Conservation (phyloP, 2,329 filamentous ascomycete genomes). For the Cordyceps javanica region DNA sequence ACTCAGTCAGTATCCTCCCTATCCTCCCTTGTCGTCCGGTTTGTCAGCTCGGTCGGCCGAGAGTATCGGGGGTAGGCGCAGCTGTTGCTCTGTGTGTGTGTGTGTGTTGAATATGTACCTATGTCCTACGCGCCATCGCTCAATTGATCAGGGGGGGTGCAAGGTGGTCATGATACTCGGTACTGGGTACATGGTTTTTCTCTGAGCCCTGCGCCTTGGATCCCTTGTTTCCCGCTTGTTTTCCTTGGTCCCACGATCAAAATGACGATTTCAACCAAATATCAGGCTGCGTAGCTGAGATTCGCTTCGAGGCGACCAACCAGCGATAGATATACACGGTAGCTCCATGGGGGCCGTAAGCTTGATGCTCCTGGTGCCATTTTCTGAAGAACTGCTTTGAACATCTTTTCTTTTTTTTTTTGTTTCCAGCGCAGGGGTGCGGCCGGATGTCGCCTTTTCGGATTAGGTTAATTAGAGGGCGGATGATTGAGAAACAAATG, state of each 20-base stretch:
- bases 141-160: neutral
- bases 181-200: no score
- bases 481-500: no score
- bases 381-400: neutral
- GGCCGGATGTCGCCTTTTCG: no score
- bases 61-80: no score
- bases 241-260: neutral
- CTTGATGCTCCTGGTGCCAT: neutral
- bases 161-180: no score
- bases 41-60: neutral
- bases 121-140: no score
- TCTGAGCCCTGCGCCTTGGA: neutral
- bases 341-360: neutral
- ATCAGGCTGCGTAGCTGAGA: conserved; percentile 6
- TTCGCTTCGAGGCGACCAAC: conserved; percentile 1
- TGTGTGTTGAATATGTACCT: neutral
- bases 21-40: no score
- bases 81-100: no score
- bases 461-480: no score
- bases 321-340: neutral
- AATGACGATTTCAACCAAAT: neutral
- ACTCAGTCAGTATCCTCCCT: no score
- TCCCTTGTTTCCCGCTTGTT: neutral
- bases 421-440: no score
- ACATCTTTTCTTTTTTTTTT: no score